Evolutionary conservation across 192 early-diverging fungal genomes (phyloP).

Genomic region (Rhizophlyctis rosea): DNA sequence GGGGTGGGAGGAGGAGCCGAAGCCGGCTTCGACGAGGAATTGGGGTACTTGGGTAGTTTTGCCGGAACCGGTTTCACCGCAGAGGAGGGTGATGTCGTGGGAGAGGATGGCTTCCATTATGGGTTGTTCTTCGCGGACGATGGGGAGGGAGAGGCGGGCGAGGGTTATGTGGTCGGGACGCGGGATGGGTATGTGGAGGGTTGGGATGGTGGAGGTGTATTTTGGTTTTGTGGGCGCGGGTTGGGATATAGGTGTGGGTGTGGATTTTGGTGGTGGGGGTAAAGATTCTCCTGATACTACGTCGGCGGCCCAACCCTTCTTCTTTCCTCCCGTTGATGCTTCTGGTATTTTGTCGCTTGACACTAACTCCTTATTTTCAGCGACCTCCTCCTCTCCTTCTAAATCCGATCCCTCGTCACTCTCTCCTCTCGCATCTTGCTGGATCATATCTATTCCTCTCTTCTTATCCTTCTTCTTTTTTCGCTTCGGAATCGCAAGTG

Average conservation of each 20-base stretch:
- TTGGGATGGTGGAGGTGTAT: slow-evolving; percentile 2
- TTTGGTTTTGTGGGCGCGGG: slow-evolving; percentile 6
- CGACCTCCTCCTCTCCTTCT: slow-evolving; percentile 8
- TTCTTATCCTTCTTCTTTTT: slow-evolving; percentile 42
- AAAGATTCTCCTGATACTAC: slow-evolving; percentile 40
- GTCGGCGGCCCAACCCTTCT: slow-evolving; percentile 36
- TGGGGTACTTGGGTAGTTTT: slow-evolving; percentile 98
- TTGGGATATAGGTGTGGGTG: slow-evolving; percentile 1
- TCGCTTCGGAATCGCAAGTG: slow-evolving; percentile 17
- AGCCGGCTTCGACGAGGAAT: slow-evolving; percentile 98
- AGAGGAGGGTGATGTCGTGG: slow-evolving; percentile 88
- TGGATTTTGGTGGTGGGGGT: not conserved
- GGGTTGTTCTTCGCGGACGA: slow-evolving; percentile 90
- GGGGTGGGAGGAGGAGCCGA: slow-evolving; percentile 73
- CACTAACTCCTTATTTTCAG: not conserved
- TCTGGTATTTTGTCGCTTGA: not conserved
- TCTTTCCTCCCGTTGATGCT: not conserved
- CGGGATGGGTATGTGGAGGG: slow-evolving; percentile 64
- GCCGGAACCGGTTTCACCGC: slow-evolving; percentile 94
- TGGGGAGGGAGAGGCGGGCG: slow-evolving; percentile 78
- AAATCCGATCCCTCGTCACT: slow-evolving; percentile 1
- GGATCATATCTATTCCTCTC: slow-evolving; percentile 27
- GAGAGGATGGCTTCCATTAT: slow-evolving; percentile 95
- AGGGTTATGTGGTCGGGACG: slow-evolving; percentile 72
- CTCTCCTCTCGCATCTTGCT: slow-evolving; percentile 17